Base-by-base conservation (phyloP, 495 filamentous ascomycete genomes). In the Xylaria acuta region DNA sequence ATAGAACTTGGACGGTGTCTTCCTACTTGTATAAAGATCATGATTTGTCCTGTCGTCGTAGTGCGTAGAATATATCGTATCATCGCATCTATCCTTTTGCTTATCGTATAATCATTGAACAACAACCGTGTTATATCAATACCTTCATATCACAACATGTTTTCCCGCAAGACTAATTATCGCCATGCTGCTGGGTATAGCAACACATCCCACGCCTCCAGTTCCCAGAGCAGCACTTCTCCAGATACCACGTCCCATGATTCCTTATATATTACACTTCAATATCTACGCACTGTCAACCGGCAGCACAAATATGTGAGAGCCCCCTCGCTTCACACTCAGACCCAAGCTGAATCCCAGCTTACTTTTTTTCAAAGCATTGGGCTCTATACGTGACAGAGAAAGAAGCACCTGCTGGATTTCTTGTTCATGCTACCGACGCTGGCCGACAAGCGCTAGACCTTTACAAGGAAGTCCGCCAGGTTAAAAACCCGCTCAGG, bases 361-460 rank as follows among this genome's bases (percentile, higher is more conserved):
- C 45, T 60, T 60, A 60, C 27, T 32, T 32, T 30, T 32, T 38
- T 4, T 60, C 34, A 32, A 11, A 60, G 56, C 56, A 60, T 38
- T 60, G 56, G 56, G 56, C 27, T 32, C 27, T 60, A 32, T 60
- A 32, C 56, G 11, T 60, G 27, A 32, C 56, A 30, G 56, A 60
- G 27, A 60, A 60, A 25, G 27, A 60, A 32, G 56, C 27, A 8
- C 27, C 56, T 18, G 27, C n/a, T 27, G 56, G 56, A 11, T 60
- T 12, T 60, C 56, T 60, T 25, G 56, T 60, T 38, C 56, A 60
- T 60, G 56, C 56, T 60, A 60, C 56, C 16, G 56, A 60, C 34
- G 11, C 34, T 16, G 34, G 34, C 56, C 56, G 56, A 22, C 27
- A 32, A 27, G 27, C 56, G 5, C 34, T 60, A 18, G 56, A 60